Base-by-base conservation (phyloP, 2,329 filamentous ascomycete genomes). In the Cordyceps fumosorosea region DNA sequence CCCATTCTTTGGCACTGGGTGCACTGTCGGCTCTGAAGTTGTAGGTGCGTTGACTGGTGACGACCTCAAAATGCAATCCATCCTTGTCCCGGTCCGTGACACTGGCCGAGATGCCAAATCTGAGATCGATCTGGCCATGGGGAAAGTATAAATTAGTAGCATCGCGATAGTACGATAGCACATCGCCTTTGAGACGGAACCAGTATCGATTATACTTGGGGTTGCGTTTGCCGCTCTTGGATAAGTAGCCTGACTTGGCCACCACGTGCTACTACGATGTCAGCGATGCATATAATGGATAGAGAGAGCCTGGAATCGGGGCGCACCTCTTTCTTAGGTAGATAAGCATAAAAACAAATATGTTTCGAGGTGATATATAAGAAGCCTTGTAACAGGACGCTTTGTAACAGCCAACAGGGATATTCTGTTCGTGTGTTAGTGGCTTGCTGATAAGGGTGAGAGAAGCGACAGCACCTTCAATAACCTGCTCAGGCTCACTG, bases 331-430 rank as follows among this genome's bases (percentile, higher is more conserved):
- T 95, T 96, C 79, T 93, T 96, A 7, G 92, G 92, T n/a, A 98
- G 82, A 72, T 97, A 97, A 45, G 95, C 92, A 72, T 97, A 98
- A 74, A 98, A 99, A 76, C 93, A 97, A 64, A 98, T 89, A 72
- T 99, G 95, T 68, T 88, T 89, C 64, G 89, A 82, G 0, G 95
- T 98, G 70, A 99, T 90, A 76, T 98, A 98, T 83, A 99, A 88
- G 73, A 95, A 97, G 6, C 95, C 95, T 72, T 97, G 92, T 10
- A 98, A 82, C 34, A 98, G 79, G 51, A 96, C 91, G 70, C 89
- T 96, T 73, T 97, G 92, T 40, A 98, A 78, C 45, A 98, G 78
- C 87, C 91, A 97, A 76, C 93, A 98, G 10, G 92, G 90, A 72
- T 96, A 97, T 78, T 98, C 93, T 85, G 73, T 42, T 4, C 6